Evolutionary conservation across 2,329 filamentous ascomycete species (phyloP).

Genomic region (Aquanectria penicillioides): DNA sequence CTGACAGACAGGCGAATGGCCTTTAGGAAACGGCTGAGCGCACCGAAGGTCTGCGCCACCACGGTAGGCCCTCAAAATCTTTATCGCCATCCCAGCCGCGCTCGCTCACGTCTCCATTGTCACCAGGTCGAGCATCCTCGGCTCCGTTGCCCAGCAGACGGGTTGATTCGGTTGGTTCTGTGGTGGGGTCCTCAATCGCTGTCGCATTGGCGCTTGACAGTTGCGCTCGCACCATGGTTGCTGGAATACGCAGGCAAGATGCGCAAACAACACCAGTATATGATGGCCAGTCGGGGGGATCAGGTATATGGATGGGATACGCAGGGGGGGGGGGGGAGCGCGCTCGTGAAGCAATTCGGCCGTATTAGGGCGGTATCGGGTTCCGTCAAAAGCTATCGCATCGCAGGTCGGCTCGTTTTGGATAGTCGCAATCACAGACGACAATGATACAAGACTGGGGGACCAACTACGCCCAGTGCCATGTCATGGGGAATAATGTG

Average conservation of each 20-base stretch:
- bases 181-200: not conserved
- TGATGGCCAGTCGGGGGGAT: too few species aligned
- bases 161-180: conserved; percentile 48
- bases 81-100: conserved; percentile 58
- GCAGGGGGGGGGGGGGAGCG: not conserved
- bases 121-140: conserved; percentile 20
- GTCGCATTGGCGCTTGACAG: not conserved
- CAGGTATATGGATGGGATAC: not conserved
- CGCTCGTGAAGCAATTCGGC: conserved; percentile 1
- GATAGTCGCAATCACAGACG: not conserved
- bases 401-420: not conserved
- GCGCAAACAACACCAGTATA: too few species aligned
- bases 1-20: not conserved
- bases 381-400: conserved; percentile 9
- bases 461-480: not conserved
- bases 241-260: not conserved
- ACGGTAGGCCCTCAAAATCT: conserved; percentile 70
- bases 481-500: not conserved
- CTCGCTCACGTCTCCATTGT: conserved; percentile 27
- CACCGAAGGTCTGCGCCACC: conserved; percentile 72
- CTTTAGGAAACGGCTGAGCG: conserved; percentile 34
- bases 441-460: not conserved
- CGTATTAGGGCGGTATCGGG: not conserved
- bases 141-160: conserved; percentile 50
- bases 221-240: conserved; percentile 8